Evolutionary conservation across 441 rosid species (phyloP), one percentile per base, ranked within the genome.

Genomic region (Jatropha multifida): DNA sequence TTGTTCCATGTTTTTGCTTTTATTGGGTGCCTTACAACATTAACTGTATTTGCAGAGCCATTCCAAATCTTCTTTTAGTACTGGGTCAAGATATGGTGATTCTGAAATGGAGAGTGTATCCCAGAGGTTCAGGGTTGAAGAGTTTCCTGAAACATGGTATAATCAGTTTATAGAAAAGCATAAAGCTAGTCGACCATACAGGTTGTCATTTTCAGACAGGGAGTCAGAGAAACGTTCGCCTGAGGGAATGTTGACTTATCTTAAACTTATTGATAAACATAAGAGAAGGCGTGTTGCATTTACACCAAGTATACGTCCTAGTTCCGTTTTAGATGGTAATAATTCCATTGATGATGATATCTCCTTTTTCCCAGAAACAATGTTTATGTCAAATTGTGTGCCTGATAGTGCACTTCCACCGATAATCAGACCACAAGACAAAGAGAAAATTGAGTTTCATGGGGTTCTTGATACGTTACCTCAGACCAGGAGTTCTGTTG

Each of bases 101-200:
- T 75, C 90, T 72, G 92, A 89, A 76, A 83, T 76, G 76, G 88
- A 88, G 63, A 83, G 78, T 76, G 55, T 84, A 54, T 68, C 92
- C 65, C 94, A 90, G 78, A 88, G 93, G 74, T 82, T 82, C 15
- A 87, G 90, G 86, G 86, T 78, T 17, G 97, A 92, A 41, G 97
- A 90, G 44, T 83, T 94, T 68, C 98, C 97, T 0, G 97, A 92
- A 69, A 85, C 87, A 23, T 94, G 98, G 97, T 92, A 92, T 75
- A 86, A 81, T 81, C 94, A 87, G 82, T 92, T 91, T 74, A 83
- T 89, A 1, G 92, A 90, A 73, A 90, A 88, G 80, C 85, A 87
- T 80, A 89, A 82, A 83, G 84, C 81, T 73, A 85, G 77, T 65
- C 83, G 86, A 77, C 88, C 88, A 2, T 85, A 79, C 78, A 89